Base-by-base conservation (phyloP, 176 grass and related monocot species). In the Hordeum marinum region DNA sequence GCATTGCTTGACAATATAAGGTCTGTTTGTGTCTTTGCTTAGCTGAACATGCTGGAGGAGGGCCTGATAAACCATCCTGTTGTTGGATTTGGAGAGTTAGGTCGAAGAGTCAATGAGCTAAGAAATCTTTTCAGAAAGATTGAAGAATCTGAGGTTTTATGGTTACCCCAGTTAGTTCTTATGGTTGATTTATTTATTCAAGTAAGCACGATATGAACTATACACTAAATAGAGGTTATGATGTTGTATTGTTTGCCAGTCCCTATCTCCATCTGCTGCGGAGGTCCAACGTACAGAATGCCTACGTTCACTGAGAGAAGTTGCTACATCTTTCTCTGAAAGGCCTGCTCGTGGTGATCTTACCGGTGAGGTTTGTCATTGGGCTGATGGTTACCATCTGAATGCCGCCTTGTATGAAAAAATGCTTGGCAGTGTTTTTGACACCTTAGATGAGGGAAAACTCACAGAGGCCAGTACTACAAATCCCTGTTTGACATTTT, bases 11-110 rank as follows among this genome's bases (percentile, higher is more conserved):
- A 82, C 40, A 74, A 64, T 80, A 55, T 76, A 83, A 85, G n/a
- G 63, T 69, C 46, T 59, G 72, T 66, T 83, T 79, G 35, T 84
- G 60, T 87, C 70, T 70, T 88, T 92, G 11, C 24, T 80, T 70
- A 98, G 96, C 86, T 98, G 63, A 98, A 98, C 85, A 98, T 98
- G 84, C 87, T 98, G 73, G 96, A 98, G 90, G 96, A 98, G 91
- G 96, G 96, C 75, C 91, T 98, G 63, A 87, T 98, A 89, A 94
- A 96, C 80, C 90, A 98, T 88, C 91, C 96, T 79, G 82, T 95
- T 73, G 88, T 92, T 77, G 93, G 93, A 80, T 98, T 94, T 89
- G 93, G 91, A 80, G 93, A 98, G 71, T 89, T 93, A 82, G 96
- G 93, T 26, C 93, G 85, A 62, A 98, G 96, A 90, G 70, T 87